Base-by-base conservation (phyloP, 1,284 basidiomycete genomes). In the Calocybe gambosa region DNA sequence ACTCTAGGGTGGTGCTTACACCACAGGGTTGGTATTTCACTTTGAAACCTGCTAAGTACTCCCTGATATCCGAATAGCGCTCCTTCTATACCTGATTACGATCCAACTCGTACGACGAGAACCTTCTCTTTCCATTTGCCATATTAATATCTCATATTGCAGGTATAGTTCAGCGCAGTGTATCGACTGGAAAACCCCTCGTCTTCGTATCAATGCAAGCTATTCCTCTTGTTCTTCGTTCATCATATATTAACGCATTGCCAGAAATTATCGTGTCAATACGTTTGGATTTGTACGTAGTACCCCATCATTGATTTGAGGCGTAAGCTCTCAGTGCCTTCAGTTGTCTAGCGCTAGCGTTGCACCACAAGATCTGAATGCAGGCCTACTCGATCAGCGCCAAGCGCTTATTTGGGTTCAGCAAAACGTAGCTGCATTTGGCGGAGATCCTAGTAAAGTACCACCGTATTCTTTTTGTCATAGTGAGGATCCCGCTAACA, bases 381-480 rank as follows among this genome's bases (percentile, higher is more conserved):
- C 67, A 1, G 79, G 79, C 3, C 61, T 81, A 4, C 65, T 66
- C 29, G 82, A 86, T 56, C 78, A 85, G 50, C 67, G 71, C 5
- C 63, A 70, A 12, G 79, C 79, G 0, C 62, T 87, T 1, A 52
- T 62, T 13, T 88, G 83, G 62, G 56, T 86, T 2, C 75, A 80
- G 49, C 58, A 77, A 9, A 82, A 86, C 50, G 76, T 87, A 25
- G 67, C 64, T 0, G 64, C 64, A 0, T 86, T 88, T 55, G 82
- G 83, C 2, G 85, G 85, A 0, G 79, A 85, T 58, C 71, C 75
- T 13, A 52, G 58, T 33, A 81, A 80, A 64, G 78, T 77, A 48
- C 18, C 50, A 41, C 16, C 44, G 26, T 21, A 13, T 35, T 29
- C 21, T 23, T 3, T 23, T 23, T 3, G 21, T 3, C 21, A 23